phyloP scores from a whole-genome alignment of 2,329 filamentous ascomycete species.

The Cordyceps cateniannulata region DNA sequence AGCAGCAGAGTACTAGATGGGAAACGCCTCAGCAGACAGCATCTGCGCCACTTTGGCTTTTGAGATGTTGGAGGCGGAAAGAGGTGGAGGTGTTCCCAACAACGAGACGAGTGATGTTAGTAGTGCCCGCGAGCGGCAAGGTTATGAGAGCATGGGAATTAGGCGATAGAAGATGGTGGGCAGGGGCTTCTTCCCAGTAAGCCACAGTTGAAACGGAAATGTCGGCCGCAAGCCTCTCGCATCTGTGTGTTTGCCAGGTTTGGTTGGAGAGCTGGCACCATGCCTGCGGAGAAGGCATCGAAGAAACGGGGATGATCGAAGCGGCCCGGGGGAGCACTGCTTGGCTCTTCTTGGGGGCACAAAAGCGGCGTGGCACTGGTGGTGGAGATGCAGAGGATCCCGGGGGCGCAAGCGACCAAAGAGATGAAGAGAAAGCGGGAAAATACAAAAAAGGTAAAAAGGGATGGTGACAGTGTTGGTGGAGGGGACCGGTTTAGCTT shows the following conservation, averaged over 20 bases:
- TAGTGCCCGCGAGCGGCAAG: background rate
- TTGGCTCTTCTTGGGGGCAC: background rate
- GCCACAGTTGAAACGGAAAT: background rate
- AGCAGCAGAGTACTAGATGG: background rate
- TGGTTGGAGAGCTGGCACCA: background rate
- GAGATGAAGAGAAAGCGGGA: background rate
- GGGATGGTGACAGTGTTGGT: background rate
- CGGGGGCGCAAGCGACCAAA: background rate
- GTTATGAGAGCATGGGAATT: background rate
- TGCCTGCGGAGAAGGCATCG: background rate
- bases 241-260: background rate
- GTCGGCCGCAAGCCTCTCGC: background rate
- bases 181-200: background rate
- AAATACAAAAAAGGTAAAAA: background rate
- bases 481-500: background rate
- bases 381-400: background rate
- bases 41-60: conserved; percentile 1
- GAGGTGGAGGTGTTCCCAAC: background rate
- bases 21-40: background rate
- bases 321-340: background rate
- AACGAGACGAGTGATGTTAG: background rate
- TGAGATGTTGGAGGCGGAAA: background rate
- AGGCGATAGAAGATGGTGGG: background rate
- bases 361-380: background rate
- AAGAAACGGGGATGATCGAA: background rate